Conservation (phyloP, 2,329 filamentous ascomycete genomes). For the Ambrosiella xylebori region DNA sequence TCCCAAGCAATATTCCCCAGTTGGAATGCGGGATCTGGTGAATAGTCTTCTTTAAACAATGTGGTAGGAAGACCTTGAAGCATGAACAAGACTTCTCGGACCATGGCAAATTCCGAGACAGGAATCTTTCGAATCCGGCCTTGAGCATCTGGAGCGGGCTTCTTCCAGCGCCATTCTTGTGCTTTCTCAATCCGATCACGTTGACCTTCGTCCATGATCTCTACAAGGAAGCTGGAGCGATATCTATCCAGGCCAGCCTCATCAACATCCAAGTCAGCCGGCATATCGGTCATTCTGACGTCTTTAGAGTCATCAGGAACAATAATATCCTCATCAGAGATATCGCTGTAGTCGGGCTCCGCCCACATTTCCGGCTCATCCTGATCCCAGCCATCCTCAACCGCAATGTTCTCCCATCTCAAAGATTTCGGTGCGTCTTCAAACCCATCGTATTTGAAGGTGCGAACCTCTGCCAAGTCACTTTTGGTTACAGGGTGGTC, state of each 20-base stretch:
- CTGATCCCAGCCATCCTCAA: constrained; percentile 51
- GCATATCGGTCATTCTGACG: constrained; percentile 22
- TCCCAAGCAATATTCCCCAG: constrained; percentile 32
- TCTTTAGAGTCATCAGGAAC: constrained; percentile 21
- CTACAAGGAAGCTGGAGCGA: constrained; percentile 21
- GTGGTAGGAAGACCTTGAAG: constrained; percentile 60
- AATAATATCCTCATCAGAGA: constrained; percentile 38
- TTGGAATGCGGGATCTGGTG: constrained; percentile 26
- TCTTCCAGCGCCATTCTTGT: constrained; percentile 22
- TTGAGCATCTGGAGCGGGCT: constrained; percentile 20
- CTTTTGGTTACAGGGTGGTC: constrained; percentile 61
- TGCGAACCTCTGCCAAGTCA: constrained; percentile 43
- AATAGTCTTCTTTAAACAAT: constrained; percentile 38
- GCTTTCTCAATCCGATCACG: constrained; percentile 19
- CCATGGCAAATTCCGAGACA: constrained; percentile 53
- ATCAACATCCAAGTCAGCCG: constrained; percentile 14
- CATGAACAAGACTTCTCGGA: constrained; percentile 74
- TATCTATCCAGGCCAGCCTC: neutral
- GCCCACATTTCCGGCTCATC: constrained; percentile 53
- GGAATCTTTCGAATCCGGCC: constrained; percentile 23
- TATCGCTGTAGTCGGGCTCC: constrained; percentile 49
- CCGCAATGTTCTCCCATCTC: constrained; percentile 65
- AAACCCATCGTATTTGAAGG: constrained; percentile 19
- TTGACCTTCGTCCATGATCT: constrained; percentile 19
- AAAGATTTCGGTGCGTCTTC: constrained; percentile 31